These are phyloP conservation scores for Ganoderma boninense DNA, from an alignment of 1,284 basidiomycete species.

Conservation along the genomic window DNA sequence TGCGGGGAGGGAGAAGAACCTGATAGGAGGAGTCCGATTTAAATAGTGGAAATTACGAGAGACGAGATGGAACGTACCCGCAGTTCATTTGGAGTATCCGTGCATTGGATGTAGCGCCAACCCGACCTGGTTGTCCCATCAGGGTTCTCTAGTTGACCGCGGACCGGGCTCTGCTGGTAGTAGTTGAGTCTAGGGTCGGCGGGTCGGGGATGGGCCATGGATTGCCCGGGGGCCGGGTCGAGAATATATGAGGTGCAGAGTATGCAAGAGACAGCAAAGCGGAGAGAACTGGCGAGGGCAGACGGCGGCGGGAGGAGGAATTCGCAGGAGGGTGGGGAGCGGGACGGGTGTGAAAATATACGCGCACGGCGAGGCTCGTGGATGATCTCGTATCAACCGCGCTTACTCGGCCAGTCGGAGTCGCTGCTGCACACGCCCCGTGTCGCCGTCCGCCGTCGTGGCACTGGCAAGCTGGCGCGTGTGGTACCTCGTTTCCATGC, in stretches of 20 bases:
- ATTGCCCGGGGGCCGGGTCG: conserved; percentile 19
- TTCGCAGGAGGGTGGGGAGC: conserved; percentile 18
- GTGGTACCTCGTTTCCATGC: conserved; percentile 18
- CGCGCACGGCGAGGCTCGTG: conserved; percentile 27
- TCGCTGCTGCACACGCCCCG: conserved; percentile 12
- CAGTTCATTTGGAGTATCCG: conserved; percentile 76
- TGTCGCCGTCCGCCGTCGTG: conserved; percentile 1
- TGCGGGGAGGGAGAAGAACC: conserved; percentile 77
- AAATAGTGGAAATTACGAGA: conserved; percentile 2
- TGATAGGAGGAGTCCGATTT: conserved; percentile 34
- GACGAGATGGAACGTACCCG: conserved; percentile 52
- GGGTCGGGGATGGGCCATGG: conserved; percentile 35
- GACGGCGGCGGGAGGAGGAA: conserved; percentile 20
- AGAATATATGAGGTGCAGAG: conserved; percentile 14
- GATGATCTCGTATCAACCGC: conserved; percentile 30
- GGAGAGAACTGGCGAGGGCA: background rate
- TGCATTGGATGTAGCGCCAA: conserved; percentile 76
- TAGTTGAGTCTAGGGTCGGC: conserved; percentile 55
- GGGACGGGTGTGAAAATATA: conserved; percentile 32
- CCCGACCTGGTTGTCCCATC: conserved; percentile 62
- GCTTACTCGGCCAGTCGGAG: conserved; percentile 7
- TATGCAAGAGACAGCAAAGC: conserved; percentile 9
- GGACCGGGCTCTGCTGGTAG: conserved; percentile 67
- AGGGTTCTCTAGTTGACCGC: conserved; percentile 74
- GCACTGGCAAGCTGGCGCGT: conserved; percentile 4